Evolutionary conservation across 1,284 basidiomycete genomes (phyloP).

Genomic region (Malassezia pachydermatis): DNA sequence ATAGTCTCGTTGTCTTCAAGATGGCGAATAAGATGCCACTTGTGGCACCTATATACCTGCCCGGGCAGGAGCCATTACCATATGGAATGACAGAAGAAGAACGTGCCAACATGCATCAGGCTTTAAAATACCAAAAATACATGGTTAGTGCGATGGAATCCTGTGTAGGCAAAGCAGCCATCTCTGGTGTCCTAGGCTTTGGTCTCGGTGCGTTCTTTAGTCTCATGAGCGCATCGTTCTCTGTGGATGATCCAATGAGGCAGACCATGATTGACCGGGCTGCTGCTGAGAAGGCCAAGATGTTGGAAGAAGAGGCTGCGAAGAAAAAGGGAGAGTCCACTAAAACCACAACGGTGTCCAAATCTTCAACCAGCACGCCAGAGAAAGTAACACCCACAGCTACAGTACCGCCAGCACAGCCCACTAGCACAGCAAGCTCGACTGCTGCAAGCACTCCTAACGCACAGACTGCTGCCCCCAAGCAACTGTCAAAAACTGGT

Average conservation of each 20-base stretch:
- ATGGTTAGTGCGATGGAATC: slow-evolving; percentile 67
- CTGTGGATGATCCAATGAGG: slow-evolving; percentile 73
- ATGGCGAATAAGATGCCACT: slow-evolving; percentile 20
- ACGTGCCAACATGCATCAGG: slow-evolving; percentile 58
- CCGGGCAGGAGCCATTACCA: slow-evolving; percentile 56
- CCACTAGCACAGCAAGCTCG: neutral
- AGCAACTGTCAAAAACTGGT: neutral
- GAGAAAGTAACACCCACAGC: neutral
- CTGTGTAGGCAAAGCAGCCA: slow-evolving; percentile 67
- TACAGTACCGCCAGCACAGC: neutral
- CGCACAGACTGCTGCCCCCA: neutral
- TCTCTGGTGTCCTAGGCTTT: slow-evolving; percentile 70
- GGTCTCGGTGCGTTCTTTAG: slow-evolving; percentile 90
- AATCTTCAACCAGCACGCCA: neutral
- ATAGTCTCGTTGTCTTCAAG: neutral
- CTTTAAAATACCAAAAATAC: slow-evolving; percentile 64
- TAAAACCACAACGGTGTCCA: neutral
- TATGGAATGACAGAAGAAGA: slow-evolving; percentile 73
- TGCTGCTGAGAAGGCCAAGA: slow-evolving; percentile 8
- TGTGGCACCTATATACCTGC: slow-evolving; percentile 38
- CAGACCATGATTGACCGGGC: slow-evolving; percentile 22
- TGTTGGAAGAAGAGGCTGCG: slow-evolving; percentile 2
- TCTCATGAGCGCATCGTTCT: slow-evolving; percentile 86
- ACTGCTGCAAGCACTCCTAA: neutral
- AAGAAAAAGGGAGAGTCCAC: neutral